Evolutionary conservation across 116 monocot genomes (phyloP), one percentile per base, ranked within the genome.

Genomic region (Iris pallida): DNA sequence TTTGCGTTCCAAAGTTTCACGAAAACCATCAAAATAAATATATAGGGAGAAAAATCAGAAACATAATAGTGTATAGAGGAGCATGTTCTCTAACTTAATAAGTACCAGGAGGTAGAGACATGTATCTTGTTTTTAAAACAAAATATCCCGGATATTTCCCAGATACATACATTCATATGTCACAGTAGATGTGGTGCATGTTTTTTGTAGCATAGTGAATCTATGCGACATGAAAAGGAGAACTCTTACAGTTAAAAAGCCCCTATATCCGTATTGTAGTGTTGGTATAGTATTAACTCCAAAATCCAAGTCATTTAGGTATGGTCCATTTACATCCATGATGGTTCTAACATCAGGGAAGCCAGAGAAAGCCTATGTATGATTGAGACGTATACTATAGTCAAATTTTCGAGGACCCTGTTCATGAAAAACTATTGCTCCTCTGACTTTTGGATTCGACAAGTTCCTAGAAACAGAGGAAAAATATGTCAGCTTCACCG

Each of bases 251-350:
- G 94, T 87, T 51, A 94, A 74, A 79, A 94, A 94, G 20, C 94
- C 94, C 73, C 90, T 94, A 72, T 70, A 82, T 61, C 94, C 80
- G 72, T 94, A 94, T 54, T 94, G 94, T 54, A 87, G 78, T 59
- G 80, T 94, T 49, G 94, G 90, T n/a, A 90, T 70, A 11, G 83
- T 73, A 72, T 68, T 81, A 73, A 90, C 80, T 53, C 90, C 94
- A 61, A 94, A 63, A 57, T 76, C 82, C 42, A 94, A 69, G 67
- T 94, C 90, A 78, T 94, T 76, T 8, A 94, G 80, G 81, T 85
- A 94, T 57, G 90, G 80, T 56, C 94, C 90, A 72, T 94, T 94
- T 9, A 88, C 85, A 81, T 94, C 94, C 94, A 94, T 94, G 75
- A 94, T 94, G 44, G 82, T 80, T 66, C 75, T 85, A 57, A 85